phyloP scores from a whole-genome alignment of 768 basidiomycete genomes.

The Leccinum sublutescens region DNA sequence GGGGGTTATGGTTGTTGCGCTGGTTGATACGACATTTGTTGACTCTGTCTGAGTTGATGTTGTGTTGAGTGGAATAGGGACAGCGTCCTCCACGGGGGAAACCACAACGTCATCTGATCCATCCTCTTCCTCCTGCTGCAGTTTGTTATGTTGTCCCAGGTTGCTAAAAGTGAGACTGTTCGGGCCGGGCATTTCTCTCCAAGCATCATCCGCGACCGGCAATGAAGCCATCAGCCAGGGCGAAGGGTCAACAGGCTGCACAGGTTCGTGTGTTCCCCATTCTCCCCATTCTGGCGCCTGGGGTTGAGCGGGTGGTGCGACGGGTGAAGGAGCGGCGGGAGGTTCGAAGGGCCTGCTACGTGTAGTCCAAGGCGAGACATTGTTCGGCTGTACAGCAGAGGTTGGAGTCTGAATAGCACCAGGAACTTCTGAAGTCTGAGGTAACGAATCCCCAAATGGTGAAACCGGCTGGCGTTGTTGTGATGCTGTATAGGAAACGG shows the following conservation, averaged over 20 bases:
- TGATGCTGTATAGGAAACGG: conserved; percentile 16
- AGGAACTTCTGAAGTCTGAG: conserved; percentile 18
- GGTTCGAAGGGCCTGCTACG: conserved; percentile 20
- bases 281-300: conserved; percentile 42
- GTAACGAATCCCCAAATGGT: conserved; percentile 22
- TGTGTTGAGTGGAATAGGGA: conserved; percentile 14
- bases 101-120: conserved; percentile 16
- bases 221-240: conserved; percentile 56
- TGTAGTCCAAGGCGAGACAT: conserved; percentile 24
- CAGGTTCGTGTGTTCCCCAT: conserved; percentile 35
- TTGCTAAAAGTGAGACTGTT: conserved; percentile 58
- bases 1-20: background rate
- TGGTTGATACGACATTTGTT: conserved; percentile 7
- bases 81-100: conserved; percentile 17
- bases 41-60: conserved; percentile 16
- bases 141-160: conserved; percentile 57
- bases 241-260: conserved; percentile 40
- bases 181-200: conserved; percentile 43
- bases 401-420: conserved; percentile 18
- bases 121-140: conserved; percentile 41
- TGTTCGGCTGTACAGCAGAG: conserved; percentile 24
- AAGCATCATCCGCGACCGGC: conserved; percentile 44
- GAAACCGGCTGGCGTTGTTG: conserved; percentile 24
- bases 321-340: conserved; percentile 19
- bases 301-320: conserved; percentile 20